Conservation (phyloP, 805 yeast genomes). For the Candida ipomoeae region DNA sequence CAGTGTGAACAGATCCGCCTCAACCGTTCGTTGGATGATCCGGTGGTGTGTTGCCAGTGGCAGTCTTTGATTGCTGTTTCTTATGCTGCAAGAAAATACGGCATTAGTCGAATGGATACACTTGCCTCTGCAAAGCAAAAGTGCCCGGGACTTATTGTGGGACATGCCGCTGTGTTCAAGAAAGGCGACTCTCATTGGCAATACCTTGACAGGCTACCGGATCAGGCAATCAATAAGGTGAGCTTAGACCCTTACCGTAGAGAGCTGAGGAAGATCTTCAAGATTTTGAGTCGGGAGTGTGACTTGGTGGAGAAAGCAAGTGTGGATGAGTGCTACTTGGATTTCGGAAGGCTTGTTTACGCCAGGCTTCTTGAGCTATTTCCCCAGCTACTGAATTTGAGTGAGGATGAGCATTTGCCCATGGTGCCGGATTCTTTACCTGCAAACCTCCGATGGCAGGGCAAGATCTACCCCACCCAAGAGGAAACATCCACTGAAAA, state of each 20-base stretch:
- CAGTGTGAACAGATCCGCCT: constrained; percentile 84
- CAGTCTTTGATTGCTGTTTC: constrained; percentile 81
- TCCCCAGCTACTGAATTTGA: constrained; percentile 40
- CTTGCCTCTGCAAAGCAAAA: constrained; percentile 63
- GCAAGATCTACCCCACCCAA: constrained; percentile 17
- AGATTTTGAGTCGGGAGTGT: constrained; percentile 58
- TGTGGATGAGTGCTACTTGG: constrained; percentile 89
- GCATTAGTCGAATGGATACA: constrained; percentile 74
- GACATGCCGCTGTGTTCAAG: constrained; percentile 91
- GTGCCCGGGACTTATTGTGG: constrained; percentile 72
- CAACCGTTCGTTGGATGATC: constrained; percentile 60
- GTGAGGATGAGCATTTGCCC: constrained; percentile 36
- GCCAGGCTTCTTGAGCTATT: constrained; percentile 36
- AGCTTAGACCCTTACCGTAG: constrained; percentile 87
- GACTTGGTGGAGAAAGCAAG: constrained; percentile 86
- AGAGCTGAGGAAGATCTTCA: constrained; percentile 75
- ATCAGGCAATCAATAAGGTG: constrained; percentile 69
- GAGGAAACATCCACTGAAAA: constrained; percentile 6
- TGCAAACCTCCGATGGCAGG: constrained; percentile 26
- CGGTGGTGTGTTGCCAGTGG: constrained; percentile 96
- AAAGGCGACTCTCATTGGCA: constrained; percentile 85
- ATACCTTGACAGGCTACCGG: constrained; percentile 57
- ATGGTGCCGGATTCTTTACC: constrained; percentile 39
- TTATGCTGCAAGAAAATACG: constrained; percentile 82
- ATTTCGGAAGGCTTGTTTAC: constrained; percentile 66